Percentiles rank a stretch among this genome's conserved stretches.
Evolutionary conservation across 495 filamentous ascomycete genomes (phyloP).

Genomic region (Xylaria bambusicola): DNA sequence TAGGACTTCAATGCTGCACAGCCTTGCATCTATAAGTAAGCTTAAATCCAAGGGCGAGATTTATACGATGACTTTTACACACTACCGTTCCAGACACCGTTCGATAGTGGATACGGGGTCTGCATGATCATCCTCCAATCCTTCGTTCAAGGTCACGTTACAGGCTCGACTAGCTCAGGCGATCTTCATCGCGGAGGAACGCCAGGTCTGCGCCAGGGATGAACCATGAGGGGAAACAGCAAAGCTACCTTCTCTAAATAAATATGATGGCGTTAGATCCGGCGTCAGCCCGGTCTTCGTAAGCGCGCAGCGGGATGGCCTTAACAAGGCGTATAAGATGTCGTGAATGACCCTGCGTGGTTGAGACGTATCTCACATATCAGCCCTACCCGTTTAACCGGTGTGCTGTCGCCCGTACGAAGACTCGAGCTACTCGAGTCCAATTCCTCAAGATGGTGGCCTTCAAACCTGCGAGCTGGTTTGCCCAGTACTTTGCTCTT

Average conservation of each 20-base stretch:
- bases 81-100: neutral
- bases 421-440: neutral
- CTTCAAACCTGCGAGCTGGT: constrained; percentile 9
- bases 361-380: neutral
- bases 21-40: neutral
- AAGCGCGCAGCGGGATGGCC: neutral
- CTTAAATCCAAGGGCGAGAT: neutral
- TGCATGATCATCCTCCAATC: constrained; percentile 4
- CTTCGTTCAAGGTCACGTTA: constrained; percentile 1
- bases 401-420: neutral
- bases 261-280: neutral
- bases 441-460: constrained; percentile 12
- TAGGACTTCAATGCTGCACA: constrained; percentile 4
- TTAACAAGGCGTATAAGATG: neutral
- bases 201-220: too few relatives aligned
- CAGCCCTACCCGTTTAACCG: neutral
- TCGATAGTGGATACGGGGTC: constrained; percentile 3
- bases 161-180: neutral
- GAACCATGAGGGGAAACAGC: constrained; percentile 3
- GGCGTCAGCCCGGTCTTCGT: neutral
- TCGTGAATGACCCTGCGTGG: neutral
- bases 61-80: neutral
- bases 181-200: neutral
- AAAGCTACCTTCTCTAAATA: neutral
- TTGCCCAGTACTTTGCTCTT: constrained; percentile 13